Evolutionary conservation across 352 stramenopile species (phyloP), one percentile per base, ranked within the genome.

Genomic region (Vaucheria bursata): DNA sequence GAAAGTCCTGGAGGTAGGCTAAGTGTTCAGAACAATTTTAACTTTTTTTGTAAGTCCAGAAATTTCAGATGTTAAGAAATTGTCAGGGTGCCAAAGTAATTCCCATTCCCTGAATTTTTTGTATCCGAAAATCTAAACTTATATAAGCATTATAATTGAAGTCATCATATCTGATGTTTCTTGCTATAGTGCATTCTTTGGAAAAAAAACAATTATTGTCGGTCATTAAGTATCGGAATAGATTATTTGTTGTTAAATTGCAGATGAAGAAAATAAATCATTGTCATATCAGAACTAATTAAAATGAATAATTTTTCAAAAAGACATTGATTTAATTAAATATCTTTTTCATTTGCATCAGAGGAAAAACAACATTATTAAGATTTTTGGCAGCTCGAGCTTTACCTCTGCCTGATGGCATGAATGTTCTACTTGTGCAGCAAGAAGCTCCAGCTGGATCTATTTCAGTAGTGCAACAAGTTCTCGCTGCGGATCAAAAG

Each of bases 341-440:
- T 25, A 25, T 25, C 45, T 12, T 25, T 25, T 12, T 25, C 45
- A 25, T 25, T 25, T 12, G 12, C 45, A 25, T 25, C 45, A 59
- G 67, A 25, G 76, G 76, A 5, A 81, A 81, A 33, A 78, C 76
- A 12, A 81, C 76, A 25, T 40, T 81, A 18, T 71, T 81, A 0
- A 33, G 69, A 29, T 78, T 81, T 38, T 39, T 81, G 12, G 76
- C 68, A 29, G 76, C 76, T 29, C 49, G 76, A 32, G 76, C 73
- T 36, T 40, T 81, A n/a, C 76, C 76, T 5, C 25, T 77, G 1
- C 66, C 66, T n/a, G 65, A 45, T 4, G 66, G 59, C 2, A 67
- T 73, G 0, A 67, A 73, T 37, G 74, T 79, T 39, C 66, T 79
- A n/a, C 40, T 79, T 8, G 74, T 79, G 65, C 59, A 73, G 74